Base-by-base conservation (phyloP, 2,329 filamentous ascomycete species). In the Tolypocladium album region DNA sequence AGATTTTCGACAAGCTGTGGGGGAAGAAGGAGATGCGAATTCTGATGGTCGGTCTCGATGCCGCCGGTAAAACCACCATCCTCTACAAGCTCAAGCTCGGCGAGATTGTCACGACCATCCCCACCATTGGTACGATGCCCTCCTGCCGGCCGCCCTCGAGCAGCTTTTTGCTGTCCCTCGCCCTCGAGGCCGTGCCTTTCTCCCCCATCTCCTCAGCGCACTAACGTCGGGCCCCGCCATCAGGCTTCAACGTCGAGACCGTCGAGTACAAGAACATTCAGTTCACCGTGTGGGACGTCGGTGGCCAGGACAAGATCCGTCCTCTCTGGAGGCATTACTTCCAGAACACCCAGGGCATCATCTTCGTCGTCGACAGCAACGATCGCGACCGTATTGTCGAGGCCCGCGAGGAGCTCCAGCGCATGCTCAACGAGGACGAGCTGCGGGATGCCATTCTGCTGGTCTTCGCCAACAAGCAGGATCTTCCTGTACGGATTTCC, bases 11-110 rank as follows among this genome's bases (percentile, higher is more conserved):
- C 76, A 87, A 88, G 82, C 86, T 97, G 78, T 96, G 91, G 88
- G 92, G 93, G 74, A 96, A 96, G 89, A 97, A 97, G 88, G 94
- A 99, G 87, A 99, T 99, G 94, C 88, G 94, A 84, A 97, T 99
- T 82, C 80, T 99, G 79, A 99, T 99, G 94, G 92, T 99, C 71
- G 94, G 94, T 86, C 88, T 99, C 73, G 94, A 99, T 79, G 94
- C 94, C 72, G 94, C 94, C 78, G 94, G 94, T 89, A 99, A 99
- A 87, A 99, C 94, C 74, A 99, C 94, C 71, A 99, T 99, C 75
- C 88, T 99, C 70, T 99, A 99, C 84, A 99, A 99, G 86, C 88
- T 99, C 78, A 99, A 99, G 87, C 90, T 99, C 74, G 93, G 94
- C 81, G 89, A 97, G 84, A 94, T 96, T 76, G 94, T 97, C 77